Evolutionary conservation across 257 asterid species (phyloP).

Genomic region (Petrea volubilis): DNA sequence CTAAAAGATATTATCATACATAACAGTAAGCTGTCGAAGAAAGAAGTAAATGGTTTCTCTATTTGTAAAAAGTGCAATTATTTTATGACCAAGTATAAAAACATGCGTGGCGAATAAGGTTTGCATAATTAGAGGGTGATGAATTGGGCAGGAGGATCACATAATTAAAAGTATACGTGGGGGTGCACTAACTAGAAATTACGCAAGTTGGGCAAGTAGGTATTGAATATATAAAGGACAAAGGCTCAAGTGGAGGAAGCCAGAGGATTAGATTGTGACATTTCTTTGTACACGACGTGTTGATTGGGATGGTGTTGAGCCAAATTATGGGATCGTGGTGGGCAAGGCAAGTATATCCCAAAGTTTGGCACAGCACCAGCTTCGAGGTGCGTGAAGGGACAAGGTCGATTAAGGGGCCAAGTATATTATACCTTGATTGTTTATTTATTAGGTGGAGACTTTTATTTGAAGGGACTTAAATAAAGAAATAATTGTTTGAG

Average conservation of each 20-base stretch:
- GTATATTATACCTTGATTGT: too few relatives aligned
- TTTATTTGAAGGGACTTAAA: too few relatives aligned
- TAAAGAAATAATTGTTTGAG: too few relatives aligned
- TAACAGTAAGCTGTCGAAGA: too few relatives aligned
- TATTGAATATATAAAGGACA: not conserved
- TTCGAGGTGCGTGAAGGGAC: not conserved
- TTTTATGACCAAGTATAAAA: too few relatives aligned
- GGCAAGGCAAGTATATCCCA: not conserved
- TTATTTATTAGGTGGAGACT: not conserved
- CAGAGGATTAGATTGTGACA: conserved; percentile 9
- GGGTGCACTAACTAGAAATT: conserved; percentile 5
- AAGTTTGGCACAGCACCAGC: not conserved
- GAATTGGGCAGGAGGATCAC: too few relatives aligned
- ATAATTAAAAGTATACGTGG: not conserved
- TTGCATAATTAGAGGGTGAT: not conserved
- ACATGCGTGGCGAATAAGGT: too few relatives aligned
- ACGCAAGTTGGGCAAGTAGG: conserved; percentile 28
- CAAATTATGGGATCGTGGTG: not conserved
- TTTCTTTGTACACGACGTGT: conserved; percentile 11
- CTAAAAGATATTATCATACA: too few relatives aligned
- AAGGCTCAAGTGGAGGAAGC: conserved; percentile 19
- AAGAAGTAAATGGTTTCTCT: too few relatives aligned
- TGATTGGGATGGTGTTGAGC: not conserved
- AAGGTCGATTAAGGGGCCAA: too few relatives aligned
- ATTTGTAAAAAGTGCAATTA: too few relatives aligned